Percentiles rank a stretch among this genome's conserved stretches.
phyloP scores from a whole-genome alignment of 768 basidiomycete species.

The Favolaschia claudopus region DNA sequence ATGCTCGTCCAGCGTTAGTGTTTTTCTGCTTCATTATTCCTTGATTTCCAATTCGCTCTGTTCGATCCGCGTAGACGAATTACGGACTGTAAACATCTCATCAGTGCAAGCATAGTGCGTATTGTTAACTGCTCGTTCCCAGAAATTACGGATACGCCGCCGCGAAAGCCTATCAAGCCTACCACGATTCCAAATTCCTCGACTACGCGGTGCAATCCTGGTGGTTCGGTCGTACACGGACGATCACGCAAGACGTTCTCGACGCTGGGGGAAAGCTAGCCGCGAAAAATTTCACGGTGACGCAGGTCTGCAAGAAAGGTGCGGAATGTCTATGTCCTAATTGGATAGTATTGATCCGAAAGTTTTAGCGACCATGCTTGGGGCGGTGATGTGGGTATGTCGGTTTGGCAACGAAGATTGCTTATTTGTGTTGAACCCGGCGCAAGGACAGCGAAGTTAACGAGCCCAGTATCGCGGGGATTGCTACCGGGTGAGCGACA shows the following conservation, averaged over 20 bases:
- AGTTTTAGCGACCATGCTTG: constrained; percentile 6
- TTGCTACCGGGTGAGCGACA: constrained; percentile 2
- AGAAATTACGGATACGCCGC: constrained; percentile 11
- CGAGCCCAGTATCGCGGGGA: neutral
- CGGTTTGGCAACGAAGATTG: neutral
- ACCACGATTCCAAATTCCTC: constrained; percentile 2
- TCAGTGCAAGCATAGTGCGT: neutral
- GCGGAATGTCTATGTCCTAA: neutral
- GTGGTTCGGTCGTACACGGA: neutral
- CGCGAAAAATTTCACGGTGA: neutral
- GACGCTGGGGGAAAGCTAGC: neutral
- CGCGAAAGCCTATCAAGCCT: constrained; percentile 2
- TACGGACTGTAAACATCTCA: neutral
- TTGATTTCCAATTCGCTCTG: too few species aligned
- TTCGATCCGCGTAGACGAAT: too few species aligned
- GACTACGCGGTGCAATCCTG: constrained; percentile 7
- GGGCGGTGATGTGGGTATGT: constrained; percentile 6
- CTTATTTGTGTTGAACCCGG: neutral
- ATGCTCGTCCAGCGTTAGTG: too few species aligned
- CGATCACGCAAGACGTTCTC: neutral
- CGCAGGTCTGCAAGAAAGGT: neutral
- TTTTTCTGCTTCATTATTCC: too few species aligned
- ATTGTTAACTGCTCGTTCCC: neutral
- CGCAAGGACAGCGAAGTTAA: neutral
- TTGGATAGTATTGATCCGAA: neutral